Conservation (phyloP, 306 rosid genomes). For the Cercis canadensis region DNA sequence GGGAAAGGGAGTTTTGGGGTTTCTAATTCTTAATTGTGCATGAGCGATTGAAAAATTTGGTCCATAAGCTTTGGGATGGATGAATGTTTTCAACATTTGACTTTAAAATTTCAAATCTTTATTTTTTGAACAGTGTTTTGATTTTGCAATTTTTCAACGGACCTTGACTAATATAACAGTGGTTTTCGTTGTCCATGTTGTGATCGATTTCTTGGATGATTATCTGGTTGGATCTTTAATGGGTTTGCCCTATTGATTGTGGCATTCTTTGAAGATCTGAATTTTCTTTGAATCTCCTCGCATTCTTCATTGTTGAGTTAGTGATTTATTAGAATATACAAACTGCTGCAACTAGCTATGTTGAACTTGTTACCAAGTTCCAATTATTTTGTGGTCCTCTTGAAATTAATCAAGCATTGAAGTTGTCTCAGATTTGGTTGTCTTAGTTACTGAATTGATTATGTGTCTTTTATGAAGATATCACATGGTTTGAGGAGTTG, state of each 20-base stretch:
- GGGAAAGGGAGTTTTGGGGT: background rate
- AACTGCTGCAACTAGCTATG: background rate
- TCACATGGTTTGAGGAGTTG: background rate
- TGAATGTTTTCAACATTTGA: background rate
- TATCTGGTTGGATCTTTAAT: background rate
- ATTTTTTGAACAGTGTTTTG: background rate
- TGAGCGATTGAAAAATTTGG: background rate
- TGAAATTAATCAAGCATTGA: conserved; percentile 20
- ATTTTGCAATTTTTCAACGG: background rate
- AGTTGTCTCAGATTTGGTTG: conserved; percentile 12
- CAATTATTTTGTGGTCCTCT: background rate
- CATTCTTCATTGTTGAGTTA: background rate
- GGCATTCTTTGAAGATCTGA: background rate
- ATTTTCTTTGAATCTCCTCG: background rate
- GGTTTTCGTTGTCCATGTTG: background rate
- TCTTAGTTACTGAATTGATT: conserved; percentile 1
- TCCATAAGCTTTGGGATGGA: background rate
- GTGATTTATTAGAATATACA: background rate
- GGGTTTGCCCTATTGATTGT: background rate
- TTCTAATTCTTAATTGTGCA: background rate
- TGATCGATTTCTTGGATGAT: background rate
- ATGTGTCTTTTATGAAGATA: background rate
- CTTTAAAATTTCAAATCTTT: background rate
- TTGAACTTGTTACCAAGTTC: background rate
- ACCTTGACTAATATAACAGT: conserved; percentile 11